phyloP scores from a whole-genome alignment of 2,329 filamentous ascomycete genomes.

The Verticillium dahliae region DNA sequence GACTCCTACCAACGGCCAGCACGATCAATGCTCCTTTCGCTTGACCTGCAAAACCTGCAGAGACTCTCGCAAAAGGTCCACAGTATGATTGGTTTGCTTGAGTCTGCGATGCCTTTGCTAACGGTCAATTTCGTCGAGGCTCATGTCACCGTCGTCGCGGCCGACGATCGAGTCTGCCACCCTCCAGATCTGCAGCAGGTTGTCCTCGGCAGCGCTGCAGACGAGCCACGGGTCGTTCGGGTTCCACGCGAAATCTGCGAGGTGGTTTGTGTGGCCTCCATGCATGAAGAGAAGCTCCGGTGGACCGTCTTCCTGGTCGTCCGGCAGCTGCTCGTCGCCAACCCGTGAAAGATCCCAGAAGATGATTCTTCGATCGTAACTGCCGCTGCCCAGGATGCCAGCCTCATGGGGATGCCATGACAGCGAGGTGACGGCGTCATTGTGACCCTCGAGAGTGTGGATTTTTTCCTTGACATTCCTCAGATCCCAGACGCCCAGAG shows the following conservation, averaged over 20 bases:
- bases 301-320: constrained; percentile 90
- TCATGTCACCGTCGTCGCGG: constrained; percentile 68
- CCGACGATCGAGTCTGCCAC: constrained; percentile 76
- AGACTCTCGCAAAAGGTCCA: neutral
- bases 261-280: constrained; percentile 92
- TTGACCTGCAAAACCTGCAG: neutral
- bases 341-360: constrained; percentile 94
- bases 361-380: constrained; percentile 87
- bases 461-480: constrained; percentile 85
- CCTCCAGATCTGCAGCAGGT: constrained; percentile 92
- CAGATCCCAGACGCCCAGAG: constrained; percentile 90
- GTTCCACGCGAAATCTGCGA: constrained; percentile 98
- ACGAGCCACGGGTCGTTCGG: constrained; percentile 95
- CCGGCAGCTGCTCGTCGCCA: constrained; percentile 89
- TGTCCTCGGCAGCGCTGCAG: constrained; percentile 92
- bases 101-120: constrained; percentile 23
- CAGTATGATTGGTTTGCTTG: neutral
- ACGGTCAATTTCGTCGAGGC: constrained; percentile 69
- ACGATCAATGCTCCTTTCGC: neutral
- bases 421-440: constrained; percentile 82
- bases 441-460: constrained; percentile 83
- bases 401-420: constrained; percentile 93
- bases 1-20: neutral
- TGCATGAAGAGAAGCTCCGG: constrained; percentile 99
- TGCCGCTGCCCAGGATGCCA: constrained; percentile 81